Evolutionary conservation across 768 basidiomycete species (phyloP).

Genomic region (Goffeauzyma gilvescens): DNA sequence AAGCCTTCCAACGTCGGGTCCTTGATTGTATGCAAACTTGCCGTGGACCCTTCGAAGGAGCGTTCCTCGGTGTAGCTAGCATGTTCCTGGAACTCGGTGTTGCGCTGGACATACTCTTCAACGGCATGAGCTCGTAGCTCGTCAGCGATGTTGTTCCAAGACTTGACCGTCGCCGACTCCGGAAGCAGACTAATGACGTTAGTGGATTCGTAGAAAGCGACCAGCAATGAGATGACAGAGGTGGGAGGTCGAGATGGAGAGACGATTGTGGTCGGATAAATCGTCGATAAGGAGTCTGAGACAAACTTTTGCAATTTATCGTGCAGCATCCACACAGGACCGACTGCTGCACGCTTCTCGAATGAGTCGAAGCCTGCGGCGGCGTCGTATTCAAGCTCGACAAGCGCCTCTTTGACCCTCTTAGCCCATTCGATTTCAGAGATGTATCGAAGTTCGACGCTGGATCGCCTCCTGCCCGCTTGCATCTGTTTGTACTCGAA

Average conservation of each 20-base stretch:
- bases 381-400: slow-evolving; percentile 13
- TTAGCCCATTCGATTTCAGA: slow-evolving; percentile 10
- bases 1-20: too few relatives aligned
- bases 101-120: slow-evolving; percentile 21
- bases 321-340: neutral
- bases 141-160: slow-evolving; percentile 17
- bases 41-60: too few relatives aligned
- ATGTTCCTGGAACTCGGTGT: neutral
- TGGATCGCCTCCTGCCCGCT: too few relatives aligned
- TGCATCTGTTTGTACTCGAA: too few relatives aligned
- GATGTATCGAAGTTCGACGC: too few relatives aligned
- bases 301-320: neutral
- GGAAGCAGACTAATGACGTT: slow-evolving; percentile 10
- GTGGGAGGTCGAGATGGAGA: slow-evolving; percentile 16
- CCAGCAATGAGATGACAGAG: slow-evolving; percentile 7
- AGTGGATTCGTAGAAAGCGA: slow-evolving; percentile 9
- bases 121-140: slow-evolving; percentile 26
- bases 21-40: too few relatives aligned
- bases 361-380: slow-evolving; percentile 3
- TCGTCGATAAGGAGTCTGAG: slow-evolving; percentile 5
- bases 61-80: neutral
- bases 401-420: slow-evolving; percentile 15
- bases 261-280: slow-evolving; percentile 18
- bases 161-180: neutral
- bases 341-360: too few relatives aligned